Base-by-base conservation (phyloP, 1,284 basidiomycete genomes). In the Phellinidium pouzarii region DNA sequence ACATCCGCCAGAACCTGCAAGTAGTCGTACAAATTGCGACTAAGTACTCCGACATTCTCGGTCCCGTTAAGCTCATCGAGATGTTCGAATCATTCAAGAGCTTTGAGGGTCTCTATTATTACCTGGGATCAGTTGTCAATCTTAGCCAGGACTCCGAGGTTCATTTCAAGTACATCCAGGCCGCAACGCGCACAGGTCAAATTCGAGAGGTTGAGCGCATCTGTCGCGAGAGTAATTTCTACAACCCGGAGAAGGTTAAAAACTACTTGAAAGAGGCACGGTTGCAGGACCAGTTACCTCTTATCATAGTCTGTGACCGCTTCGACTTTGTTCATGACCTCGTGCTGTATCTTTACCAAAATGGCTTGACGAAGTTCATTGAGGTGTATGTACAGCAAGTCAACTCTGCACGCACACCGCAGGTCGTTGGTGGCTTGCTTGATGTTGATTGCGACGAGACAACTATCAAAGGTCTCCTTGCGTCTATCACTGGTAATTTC, bases 321-420 rank as follows among this genome's bases (percentile, higher is more conserved):
- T 99, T 99, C 78, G 94, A 98, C 78, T 99, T 98, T 66, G 96
- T 99, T 8, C 96, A 99, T 69, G 96, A 99, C 66, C 83, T 99
- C 54, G 95, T 99, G 34, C 82, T 99, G 31, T 99, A 99, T 72
- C 82, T 99, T 27, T 99, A 99, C 73, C 96, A 99, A 73, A 98
- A 99, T 68, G 91, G 91, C 51, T 81, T 98, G 53, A 89, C 84
- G 59, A 94, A 94, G 73, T 97, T 96, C 72, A 99, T 99, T 69
- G 96, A 99, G 73, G 93, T 98, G 25, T 99, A 99, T 69, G 96
- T 99, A 6, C 95, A 98, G 67, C 85, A 91, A 27, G 96, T 99
- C 71, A 99, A 99, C 76, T 94, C 95, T 29, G 86, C 92, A 52
- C 82, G 96, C 51, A 96, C 96, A 2, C 96, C 96, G n/a, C 95